Conservation (phyloP, 192 early-diverging fungal genomes). For the Backusella liffmaniae region DNA sequence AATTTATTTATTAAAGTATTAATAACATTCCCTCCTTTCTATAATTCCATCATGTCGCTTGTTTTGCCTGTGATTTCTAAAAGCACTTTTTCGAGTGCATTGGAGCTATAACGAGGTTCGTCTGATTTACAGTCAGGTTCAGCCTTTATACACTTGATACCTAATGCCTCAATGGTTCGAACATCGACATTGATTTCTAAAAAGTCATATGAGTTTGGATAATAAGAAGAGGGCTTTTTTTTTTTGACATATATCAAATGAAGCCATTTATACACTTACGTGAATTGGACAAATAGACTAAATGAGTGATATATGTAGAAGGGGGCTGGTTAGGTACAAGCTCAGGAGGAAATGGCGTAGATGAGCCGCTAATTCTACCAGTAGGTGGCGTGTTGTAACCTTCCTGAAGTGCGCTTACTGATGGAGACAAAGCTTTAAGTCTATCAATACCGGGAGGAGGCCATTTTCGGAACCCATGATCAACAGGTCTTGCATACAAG, state of each 20-base stretch:
- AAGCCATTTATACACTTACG: conserved; percentile 27
- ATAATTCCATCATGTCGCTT: background rate
- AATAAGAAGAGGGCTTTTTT: too few species aligned
- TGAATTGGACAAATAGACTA: conserved; percentile 52
- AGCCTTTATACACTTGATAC: conserved; percentile 43
- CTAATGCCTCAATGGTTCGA: conserved; percentile 40
- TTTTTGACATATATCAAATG: background rate
- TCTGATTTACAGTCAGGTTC: conserved; percentile 6
- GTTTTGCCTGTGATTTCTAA: conserved; percentile 3
- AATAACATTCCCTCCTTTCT: background rate
- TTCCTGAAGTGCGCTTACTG: background rate
- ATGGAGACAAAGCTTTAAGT: background rate
- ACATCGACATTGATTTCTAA: conserved; percentile 42
- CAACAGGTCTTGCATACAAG: conserved; percentile 24
- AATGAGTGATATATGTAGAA: conserved; percentile 46
- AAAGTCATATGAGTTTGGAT: background rate
- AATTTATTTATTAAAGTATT: background rate
- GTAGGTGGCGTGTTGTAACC: conserved; percentile 16
- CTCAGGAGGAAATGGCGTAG: conserved; percentile 16
- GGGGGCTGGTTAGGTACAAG: conserved; percentile 25
- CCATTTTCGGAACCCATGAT: conserved; percentile 33
- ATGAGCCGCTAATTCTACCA: background rate
- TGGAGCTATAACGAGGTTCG: conserved; percentile 14
- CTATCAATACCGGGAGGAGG: conserved; percentile 14
- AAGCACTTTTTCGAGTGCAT: conserved; percentile 5